These are phyloP conservation scores for Geranomyces variabilis DNA, from an alignment of 192 early-diverging fungal genomes.

Conservation along the genomic window DNA sequence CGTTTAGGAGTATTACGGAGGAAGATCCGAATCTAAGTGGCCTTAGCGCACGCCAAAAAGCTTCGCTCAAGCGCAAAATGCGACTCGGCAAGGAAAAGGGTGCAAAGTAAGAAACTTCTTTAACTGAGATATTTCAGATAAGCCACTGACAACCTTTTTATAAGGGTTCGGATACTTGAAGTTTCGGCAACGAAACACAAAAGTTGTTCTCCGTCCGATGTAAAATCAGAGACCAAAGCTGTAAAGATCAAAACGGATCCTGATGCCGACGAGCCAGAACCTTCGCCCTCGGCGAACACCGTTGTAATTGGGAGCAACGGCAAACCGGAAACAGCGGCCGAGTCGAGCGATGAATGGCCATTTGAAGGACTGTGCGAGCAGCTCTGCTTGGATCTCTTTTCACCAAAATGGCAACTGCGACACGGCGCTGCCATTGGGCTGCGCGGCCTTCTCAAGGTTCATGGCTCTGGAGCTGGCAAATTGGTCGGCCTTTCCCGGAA, in stretches of 20 bases:
- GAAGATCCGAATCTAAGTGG: slow-evolving; percentile 65
- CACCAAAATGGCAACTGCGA: slow-evolving; percentile 85
- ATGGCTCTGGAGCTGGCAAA: slow-evolving; percentile 83
- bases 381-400: slow-evolving; percentile 72
- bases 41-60: slow-evolving; percentile 86
- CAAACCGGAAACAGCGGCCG: slow-evolving; percentile 16
- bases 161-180: slow-evolving; percentile 48
- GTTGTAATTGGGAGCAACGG: slow-evolving; percentile 42
- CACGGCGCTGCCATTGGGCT: slow-evolving; percentile 97
- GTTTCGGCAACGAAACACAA: slow-evolving; percentile 49
- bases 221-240: slow-evolving; percentile 7
- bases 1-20: slow-evolving; percentile 21
- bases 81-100: slow-evolving; percentile 77
- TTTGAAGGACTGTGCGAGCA: slow-evolving; percentile 71
- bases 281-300: neutral
- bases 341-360: slow-evolving; percentile 68
- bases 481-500: slow-evolving; percentile 51
- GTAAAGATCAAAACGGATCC: slow-evolving; percentile 21
- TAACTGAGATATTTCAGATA: neutral
- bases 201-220: slow-evolving; percentile 15
- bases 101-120: slow-evolving; percentile 62
- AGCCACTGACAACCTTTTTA: no score
- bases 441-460: slow-evolving; percentile 82
- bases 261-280: neutral
- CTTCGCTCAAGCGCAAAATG: slow-evolving; percentile 85